Percentiles rank a stretch among this genome's conserved stretches.
phyloP scores from a whole-genome alignment of 371 early-diverging fungal genomes.

The Zychaea mexicana region DNA sequence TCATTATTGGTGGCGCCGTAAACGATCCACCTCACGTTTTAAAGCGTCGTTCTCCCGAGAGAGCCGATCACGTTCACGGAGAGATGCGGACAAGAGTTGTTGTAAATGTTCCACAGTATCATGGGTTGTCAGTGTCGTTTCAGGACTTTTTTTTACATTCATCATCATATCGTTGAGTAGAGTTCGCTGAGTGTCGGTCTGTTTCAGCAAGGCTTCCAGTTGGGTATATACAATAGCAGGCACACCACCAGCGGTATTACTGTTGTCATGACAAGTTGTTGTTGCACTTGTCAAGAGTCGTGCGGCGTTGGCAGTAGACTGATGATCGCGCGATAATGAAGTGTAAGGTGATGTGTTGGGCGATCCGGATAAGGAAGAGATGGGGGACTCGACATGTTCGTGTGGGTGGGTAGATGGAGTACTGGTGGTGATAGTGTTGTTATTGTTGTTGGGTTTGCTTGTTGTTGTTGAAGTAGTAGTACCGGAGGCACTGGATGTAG shows the following conservation, averaged over 20 bases:
- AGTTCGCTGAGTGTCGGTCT: conserved; percentile 34
- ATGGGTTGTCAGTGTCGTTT: background rate
- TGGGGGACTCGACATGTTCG: conserved; percentile 8
- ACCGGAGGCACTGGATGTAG: background rate
- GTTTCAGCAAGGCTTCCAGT: conserved; percentile 35
- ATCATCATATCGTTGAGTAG: conserved; percentile 35
- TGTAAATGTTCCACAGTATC: conserved; percentile 35
- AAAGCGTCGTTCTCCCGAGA: conserved; percentile 55
- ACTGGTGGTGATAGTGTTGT: background rate
- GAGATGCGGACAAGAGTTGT: conserved; percentile 40
- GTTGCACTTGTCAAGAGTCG: background rate
- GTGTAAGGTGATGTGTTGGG: conserved; percentile 28
- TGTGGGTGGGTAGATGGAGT: background rate
- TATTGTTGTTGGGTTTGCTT: background rate
- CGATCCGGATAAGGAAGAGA: conserved; percentile 18
- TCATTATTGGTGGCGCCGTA: conserved; percentile 19
- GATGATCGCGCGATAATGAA: conserved; percentile 32
- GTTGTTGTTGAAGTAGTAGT: too few relatives aligned
- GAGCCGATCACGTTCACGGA: conserved; percentile 55
- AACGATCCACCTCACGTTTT: conserved; percentile 47
- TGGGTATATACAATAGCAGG: conserved; percentile 23
- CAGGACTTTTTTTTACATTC: background rate
- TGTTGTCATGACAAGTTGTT: background rate
- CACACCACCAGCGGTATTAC: background rate
- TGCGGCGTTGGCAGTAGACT: background rate